Base-by-base conservation (phyloP, 2,329 filamentous ascomycete species). In the Talaromyces funiculosus region DNA sequence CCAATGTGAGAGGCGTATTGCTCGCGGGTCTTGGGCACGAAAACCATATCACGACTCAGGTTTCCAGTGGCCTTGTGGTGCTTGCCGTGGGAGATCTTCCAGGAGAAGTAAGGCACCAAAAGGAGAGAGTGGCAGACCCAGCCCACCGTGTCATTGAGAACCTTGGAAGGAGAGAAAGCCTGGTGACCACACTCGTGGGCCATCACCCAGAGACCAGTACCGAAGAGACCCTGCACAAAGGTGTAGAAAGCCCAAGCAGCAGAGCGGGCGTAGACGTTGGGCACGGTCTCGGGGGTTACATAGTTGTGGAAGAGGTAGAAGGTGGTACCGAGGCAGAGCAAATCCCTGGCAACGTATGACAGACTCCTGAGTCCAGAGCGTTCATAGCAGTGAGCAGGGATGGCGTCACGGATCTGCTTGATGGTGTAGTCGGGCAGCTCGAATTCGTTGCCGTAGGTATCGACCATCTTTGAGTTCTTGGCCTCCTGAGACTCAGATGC, bases 31-130 rank as follows among this genome's bases (percentile, higher is more conserved):
- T 90, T 90, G 63, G 94, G 94, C n/a, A 97, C 83, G 75, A 97
- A 97, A 65, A 97, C 94, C 94, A 99, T 99, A 79, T 99, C 94
- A 68, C 93, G 90, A 79, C 95, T 92, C 80, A 99, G 87, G 83
- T 99, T 86, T 69, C 92, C 94, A 40, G 94, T 99, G 65, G 92
- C 92, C 85, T 97, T 97, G 89, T 99, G 94, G 82, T 99, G 94
- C 86, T 96, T 96, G 81, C 91, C 90, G 81, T 99, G 94, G 67
- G 92, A 96, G 78, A 97, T 92, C 81, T 99, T 96, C 94, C 94
- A 99, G 74, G 91, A 96, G 82, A 97, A 99, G 82, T 97, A 99
- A 22, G 94, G 94, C 53, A 99, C 93, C 60, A 97, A 82, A 40
- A 97, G 86, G 47, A 86, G 77, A 38, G 92, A 96, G 81, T 97